phyloP scores from a whole-genome alignment of 305 asterid genomes.

The Fraxinus xanthoxyloides region DNA sequence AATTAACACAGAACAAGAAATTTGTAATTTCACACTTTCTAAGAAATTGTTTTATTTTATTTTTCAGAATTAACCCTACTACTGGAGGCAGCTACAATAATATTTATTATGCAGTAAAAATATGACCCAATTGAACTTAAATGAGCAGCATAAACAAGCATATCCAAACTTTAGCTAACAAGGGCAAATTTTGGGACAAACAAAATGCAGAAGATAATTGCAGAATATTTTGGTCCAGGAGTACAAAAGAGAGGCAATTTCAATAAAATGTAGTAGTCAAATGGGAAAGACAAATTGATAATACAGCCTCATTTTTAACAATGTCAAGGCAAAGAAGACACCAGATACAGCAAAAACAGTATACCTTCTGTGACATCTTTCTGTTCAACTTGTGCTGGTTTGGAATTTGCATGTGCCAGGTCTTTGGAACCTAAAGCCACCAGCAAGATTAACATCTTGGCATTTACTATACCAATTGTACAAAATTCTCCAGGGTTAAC shows the following conservation, averaged over 20 bases:
- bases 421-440: conserved; percentile 27
- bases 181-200: background rate
- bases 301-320: background rate
- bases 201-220: background rate
- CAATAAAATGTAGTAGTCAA: background rate
- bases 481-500: background rate
- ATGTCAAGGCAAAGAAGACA: background rate
- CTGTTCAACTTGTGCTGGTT: conserved; percentile 32
- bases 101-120: background rate
- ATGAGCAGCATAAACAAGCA: background rate
- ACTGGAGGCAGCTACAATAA: background rate
- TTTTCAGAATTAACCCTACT: background rate
- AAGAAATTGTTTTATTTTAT: background rate
- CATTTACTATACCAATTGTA: background rate
- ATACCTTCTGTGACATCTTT: conserved; percentile 41
- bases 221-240: background rate
- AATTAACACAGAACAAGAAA: background rate
- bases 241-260: background rate
- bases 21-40: background rate
- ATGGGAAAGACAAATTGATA: background rate
- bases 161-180: background rate
- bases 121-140: background rate
- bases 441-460: conserved; percentile 21
- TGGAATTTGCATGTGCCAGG: conserved; percentile 24
- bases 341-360: conserved; percentile 1